Evolutionary conservation across 495 filamentous ascomycete species (phyloP).

Genomic region (Polyplosphaeria fusca): DNA sequence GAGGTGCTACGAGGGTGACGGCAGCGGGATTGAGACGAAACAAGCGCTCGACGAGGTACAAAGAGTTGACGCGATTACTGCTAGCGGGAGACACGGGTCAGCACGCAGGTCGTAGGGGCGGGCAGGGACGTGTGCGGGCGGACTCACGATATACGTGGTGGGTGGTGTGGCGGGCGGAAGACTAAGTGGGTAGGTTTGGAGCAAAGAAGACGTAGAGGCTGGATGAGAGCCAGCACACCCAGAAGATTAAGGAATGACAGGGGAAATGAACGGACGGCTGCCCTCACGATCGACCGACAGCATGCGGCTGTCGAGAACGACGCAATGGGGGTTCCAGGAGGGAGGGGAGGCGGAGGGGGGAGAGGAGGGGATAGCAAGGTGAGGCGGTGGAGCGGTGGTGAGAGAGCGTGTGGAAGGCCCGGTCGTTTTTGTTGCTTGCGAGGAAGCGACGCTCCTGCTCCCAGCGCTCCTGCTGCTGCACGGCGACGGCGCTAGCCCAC

Average conservation of each 20-base stretch:
- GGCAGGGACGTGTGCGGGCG: neutral
- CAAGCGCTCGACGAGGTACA: constrained; percentile 31
- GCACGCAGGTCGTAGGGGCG: constrained; percentile 11
- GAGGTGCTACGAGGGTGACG: constrained; percentile 25
- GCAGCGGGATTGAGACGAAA: constrained; percentile 31
- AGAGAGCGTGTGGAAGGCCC: neutral
- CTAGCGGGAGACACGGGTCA: constrained; percentile 17
- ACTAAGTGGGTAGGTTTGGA: neutral
- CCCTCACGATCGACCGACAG: constrained; percentile 27
- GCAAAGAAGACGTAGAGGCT: constrained; percentile 11
- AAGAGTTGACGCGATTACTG: constrained; percentile 31
- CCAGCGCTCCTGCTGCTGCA: too few species aligned
- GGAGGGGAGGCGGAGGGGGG: constrained; percentile 9
- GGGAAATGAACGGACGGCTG: constrained; percentile 32
- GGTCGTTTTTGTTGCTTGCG: constrained; percentile 1
- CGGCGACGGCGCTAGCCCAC: neutral
- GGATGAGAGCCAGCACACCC: constrained; percentile 29
- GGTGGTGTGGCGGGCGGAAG: neutral
- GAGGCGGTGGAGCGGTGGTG: neutral
- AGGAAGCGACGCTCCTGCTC: neutral
- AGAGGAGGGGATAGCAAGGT: constrained; percentile 6
- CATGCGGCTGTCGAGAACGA: constrained; percentile 24
- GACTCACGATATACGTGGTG: constrained; percentile 13
- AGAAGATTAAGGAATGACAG: constrained; percentile 34
- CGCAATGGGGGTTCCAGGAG: constrained; percentile 1